phyloP scores from a whole-genome alignment of 2,329 filamentous ascomycete genomes.

The Penicillium sclerotiorum region DNA sequence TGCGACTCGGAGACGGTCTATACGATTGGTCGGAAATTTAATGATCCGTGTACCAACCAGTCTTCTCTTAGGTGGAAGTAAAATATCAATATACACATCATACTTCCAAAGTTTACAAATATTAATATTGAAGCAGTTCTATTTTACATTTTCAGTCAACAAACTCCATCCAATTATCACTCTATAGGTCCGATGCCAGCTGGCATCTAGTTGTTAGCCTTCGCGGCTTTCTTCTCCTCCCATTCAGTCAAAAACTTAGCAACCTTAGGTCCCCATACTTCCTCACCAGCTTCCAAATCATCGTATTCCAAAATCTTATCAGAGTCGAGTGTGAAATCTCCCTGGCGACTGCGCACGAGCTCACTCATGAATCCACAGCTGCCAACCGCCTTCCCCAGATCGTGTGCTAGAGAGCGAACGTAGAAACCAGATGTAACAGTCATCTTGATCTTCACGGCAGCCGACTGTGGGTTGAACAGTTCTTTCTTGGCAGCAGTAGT shows the following conservation, averaged over 20 bases:
- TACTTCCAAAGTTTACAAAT: too few species aligned
- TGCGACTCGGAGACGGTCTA: too few species aligned
- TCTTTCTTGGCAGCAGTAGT: slow-evolving; percentile 18
- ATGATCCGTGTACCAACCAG: too few species aligned
- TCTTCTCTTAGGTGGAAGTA: too few species aligned
- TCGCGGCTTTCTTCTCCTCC: slow-evolving; percentile 44
- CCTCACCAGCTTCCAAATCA: slow-evolving; percentile 74
- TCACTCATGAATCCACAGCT: slow-evolving; percentile 86
- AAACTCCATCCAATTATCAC: too few species aligned
- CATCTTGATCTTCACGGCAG: slow-evolving; percentile 82
- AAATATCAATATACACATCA: too few species aligned
- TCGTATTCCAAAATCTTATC: slow-evolving; percentile 76
- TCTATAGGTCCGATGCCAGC: neutral
- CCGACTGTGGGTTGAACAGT: slow-evolving; percentile 45
- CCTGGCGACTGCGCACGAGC: slow-evolving; percentile 78
- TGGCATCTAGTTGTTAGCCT: neutral
- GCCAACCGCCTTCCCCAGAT: slow-evolving; percentile 78
- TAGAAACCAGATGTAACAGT: slow-evolving; percentile 97
- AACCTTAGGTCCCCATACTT: slow-evolving; percentile 80
- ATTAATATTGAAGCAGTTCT: too few species aligned
- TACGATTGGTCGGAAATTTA: too few species aligned
- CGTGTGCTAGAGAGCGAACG: slow-evolving; percentile 89
- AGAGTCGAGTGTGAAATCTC: slow-evolving; percentile 71
- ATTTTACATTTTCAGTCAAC: too few species aligned
- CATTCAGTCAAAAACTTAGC: slow-evolving; percentile 58